phyloP scores from a whole-genome alignment of 2,329 filamentous ascomycete genomes.

The Dendryphion nanum region DNA sequence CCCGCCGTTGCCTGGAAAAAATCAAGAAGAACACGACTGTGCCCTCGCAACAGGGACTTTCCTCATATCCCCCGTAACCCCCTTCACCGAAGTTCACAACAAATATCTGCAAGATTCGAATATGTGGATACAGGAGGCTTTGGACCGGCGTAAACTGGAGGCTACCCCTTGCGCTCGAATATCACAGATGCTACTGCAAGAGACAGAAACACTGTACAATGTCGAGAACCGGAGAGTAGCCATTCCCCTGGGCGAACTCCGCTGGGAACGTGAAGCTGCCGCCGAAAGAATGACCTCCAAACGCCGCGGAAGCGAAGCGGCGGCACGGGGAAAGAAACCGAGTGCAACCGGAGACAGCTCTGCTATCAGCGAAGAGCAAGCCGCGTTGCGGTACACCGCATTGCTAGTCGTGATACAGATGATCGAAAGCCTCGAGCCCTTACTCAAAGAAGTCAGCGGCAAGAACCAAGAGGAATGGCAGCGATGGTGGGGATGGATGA shows the following conservation, averaged over 20 bases:
- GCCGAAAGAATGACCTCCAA: slow-evolving; percentile 29
- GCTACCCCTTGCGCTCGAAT: slow-evolving; percentile 77
- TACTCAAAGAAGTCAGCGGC: slow-evolving; percentile 76
- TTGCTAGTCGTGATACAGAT: slow-evolving; percentile 77
- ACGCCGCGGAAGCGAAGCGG: slow-evolving; percentile 57
- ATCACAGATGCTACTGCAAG: slow-evolving; percentile 74
- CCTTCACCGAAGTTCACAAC: slow-evolving; percentile 78
- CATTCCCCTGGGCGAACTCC: slow-evolving; percentile 80
- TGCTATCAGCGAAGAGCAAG: slow-evolving; percentile 65
- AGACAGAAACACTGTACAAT: slow-evolving; percentile 68
- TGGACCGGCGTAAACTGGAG: slow-evolving; percentile 69
- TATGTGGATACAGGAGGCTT: slow-evolving; percentile 71
- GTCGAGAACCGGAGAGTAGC: slow-evolving; percentile 75
- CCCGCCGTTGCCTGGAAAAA: slow-evolving; percentile 56
- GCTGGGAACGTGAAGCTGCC: slow-evolving; percentile 76
- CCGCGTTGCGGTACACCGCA: slow-evolving; percentile 74
- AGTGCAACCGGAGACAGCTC: slow-evolving; percentile 38
- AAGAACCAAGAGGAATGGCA: slow-evolving; percentile 94
- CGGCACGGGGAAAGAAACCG: slow-evolving; percentile 33
- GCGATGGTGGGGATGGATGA: slow-evolving; percentile 83
- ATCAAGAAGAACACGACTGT: slow-evolving; percentile 61
- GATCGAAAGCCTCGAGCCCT: slow-evolving; percentile 80
- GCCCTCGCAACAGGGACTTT: slow-evolving; percentile 76
- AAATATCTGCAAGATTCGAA: slow-evolving; percentile 82
- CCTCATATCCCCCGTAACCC: slow-evolving; percentile 76